These are phyloP conservation scores for Apiotrichum veenhuisii DNA, from an alignment of 1,284 basidiomycete species.

Conservation along the genomic window DNA sequence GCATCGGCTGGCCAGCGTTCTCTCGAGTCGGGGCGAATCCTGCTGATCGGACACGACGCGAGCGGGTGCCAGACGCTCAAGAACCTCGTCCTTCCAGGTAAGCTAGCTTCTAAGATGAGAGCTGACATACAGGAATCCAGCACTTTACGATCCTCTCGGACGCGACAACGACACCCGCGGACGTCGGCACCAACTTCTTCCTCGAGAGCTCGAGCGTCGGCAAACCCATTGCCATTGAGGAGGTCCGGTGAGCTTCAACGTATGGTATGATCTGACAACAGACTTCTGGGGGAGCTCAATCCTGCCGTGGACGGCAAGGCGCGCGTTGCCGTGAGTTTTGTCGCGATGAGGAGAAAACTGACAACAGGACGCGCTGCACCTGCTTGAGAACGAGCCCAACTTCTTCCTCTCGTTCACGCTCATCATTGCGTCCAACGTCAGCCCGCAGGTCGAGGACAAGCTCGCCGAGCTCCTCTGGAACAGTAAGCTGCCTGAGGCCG, in stretches of 20 bases:
- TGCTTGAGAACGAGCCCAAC: conserved; percentile 58
- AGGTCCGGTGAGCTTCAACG: conserved; percentile 55
- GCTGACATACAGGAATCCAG: conserved; percentile 60
- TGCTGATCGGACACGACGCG: conserved; percentile 74
- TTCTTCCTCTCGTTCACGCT: conserved; percentile 64
- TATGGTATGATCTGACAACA: conserved; percentile 11
- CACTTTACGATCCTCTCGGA: conserved; percentile 83
- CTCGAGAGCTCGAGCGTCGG: conserved; percentile 73
- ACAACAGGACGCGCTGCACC: conserved; percentile 54
- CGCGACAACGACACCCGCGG: conserved; percentile 60
- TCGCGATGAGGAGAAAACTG: not conserved
- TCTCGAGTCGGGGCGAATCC: conserved; percentile 75
- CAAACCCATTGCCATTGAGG: conserved; percentile 72
- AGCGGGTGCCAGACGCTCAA: conserved; percentile 83
- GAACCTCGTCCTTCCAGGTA: conserved; percentile 87
- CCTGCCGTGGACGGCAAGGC: conserved; percentile 73
- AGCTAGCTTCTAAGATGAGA: conserved; percentile 7
- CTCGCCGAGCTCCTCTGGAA: conserved; percentile 69
- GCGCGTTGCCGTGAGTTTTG: conserved; percentile 55
- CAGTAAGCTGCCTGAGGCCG: conserved; percentile 25
- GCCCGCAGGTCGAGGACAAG: conserved; percentile 56
- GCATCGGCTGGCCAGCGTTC: conserved; percentile 89
- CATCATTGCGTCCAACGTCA: conserved; percentile 78
- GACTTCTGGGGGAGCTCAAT: conserved; percentile 77
- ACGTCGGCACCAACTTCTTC: conserved; percentile 96